phyloP scores from a whole-genome alignment of 352 stramenopile species.

The Pythium monospermum region DNA sequence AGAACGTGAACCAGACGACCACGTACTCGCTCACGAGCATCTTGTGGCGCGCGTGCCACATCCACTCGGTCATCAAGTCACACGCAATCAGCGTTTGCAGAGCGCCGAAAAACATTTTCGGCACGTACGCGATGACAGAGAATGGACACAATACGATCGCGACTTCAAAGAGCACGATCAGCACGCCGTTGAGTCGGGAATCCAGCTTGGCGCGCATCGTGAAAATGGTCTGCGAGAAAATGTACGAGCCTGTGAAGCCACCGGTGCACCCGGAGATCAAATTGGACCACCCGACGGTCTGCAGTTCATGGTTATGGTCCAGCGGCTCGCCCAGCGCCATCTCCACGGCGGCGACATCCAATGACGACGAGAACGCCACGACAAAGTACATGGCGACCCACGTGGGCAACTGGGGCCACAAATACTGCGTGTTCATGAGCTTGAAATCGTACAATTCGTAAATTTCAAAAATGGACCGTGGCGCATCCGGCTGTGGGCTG shows the following conservation, averaged over 20 bases:
- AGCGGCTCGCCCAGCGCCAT: slow-evolving; percentile 92
- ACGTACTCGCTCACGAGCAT: slow-evolving; percentile 89
- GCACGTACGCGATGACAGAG: slow-evolving; percentile 94
- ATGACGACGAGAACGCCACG: slow-evolving; percentile 95
- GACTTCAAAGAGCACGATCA: slow-evolving; percentile 78
- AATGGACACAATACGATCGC: slow-evolving; percentile 86
- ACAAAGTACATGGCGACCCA: slow-evolving; percentile 98
- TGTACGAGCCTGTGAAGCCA: slow-evolving; percentile 98
- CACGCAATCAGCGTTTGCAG: slow-evolving; percentile 96
- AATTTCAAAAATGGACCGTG: slow-evolving; percentile 60
- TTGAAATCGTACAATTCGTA: slow-evolving; percentile 78
- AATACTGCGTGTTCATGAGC: slow-evolving; percentile 49
- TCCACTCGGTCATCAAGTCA: slow-evolving; percentile 97
- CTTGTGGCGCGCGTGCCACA: slow-evolving; percentile 83
- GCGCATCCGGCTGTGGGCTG: slow-evolving; percentile 55
- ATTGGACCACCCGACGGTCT: slow-evolving; percentile 96
- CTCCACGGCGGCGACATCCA: slow-evolving; percentile 97
- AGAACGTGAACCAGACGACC: slow-evolving; percentile 93
- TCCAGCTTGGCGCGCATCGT: slow-evolving; percentile 76
- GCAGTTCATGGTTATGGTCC: slow-evolving; percentile 94
- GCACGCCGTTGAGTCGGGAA: slow-evolving; percentile 58
- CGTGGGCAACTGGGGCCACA: slow-evolving; percentile 78
- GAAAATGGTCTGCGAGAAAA: slow-evolving; percentile 97
- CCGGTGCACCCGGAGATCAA: slow-evolving; percentile 93
- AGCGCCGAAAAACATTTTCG: slow-evolving; percentile 97